Evolutionary conservation across 2,329 filamentous ascomycete species (phyloP).

Genomic region (Penicillium sp.): DNA sequence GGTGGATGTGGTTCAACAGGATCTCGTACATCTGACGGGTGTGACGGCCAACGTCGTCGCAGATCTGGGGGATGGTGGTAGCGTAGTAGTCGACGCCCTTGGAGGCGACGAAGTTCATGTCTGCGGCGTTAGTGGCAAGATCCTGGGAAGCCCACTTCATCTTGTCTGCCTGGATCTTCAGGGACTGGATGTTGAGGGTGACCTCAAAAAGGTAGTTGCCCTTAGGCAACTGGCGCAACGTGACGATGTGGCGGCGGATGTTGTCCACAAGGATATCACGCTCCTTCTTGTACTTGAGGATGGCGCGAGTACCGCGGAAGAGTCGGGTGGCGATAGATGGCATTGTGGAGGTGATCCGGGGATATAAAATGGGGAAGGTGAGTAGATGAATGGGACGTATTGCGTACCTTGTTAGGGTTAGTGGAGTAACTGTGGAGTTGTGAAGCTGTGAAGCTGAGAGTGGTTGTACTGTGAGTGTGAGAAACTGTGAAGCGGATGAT

Average conservation of each 20-base stretch:
- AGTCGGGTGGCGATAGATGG: not conserved
- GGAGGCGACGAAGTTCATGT: not conserved
- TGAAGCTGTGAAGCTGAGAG: not conserved
- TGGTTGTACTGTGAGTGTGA: not conserved
- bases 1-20: not conserved
- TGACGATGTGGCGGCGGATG: not conserved
- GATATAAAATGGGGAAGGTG: not conserved
- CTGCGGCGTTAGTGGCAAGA: not conserved
- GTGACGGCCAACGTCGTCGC: not conserved
- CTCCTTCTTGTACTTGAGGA: not conserved
- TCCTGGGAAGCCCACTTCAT: slow-evolving; percentile 1
- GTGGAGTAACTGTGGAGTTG: not conserved
- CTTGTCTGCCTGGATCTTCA: slow-evolving; percentile 1
- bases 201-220: slow-evolving; percentile 1
- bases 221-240: not conserved
- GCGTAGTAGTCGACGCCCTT: not conserved
- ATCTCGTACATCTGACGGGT: not conserved
- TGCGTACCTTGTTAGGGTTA: not conserved
- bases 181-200: not conserved
- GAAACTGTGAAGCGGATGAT: not conserved
- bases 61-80: not conserved
- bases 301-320: not conserved
- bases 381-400: not conserved
- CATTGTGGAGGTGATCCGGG: not conserved
- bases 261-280: not conserved